Conservation (phyloP, 768 basidiomycete species). For the Amanita pseudoporphyria region DNA sequence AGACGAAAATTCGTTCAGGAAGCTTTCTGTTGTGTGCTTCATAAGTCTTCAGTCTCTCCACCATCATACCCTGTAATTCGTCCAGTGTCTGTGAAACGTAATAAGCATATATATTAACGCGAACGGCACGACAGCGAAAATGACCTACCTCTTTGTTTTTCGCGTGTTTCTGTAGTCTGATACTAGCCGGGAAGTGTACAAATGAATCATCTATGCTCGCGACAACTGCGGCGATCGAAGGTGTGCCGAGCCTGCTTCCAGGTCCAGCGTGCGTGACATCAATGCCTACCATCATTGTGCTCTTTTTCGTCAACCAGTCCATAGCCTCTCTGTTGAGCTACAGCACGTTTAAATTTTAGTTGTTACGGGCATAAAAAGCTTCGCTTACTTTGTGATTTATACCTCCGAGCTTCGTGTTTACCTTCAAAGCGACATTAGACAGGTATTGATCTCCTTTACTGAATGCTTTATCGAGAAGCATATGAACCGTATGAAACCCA, state of each 20-base stretch:
- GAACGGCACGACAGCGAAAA: constrained; percentile 7
- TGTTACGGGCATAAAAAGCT: not conserved
- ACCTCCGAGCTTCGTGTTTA: constrained; percentile 79
- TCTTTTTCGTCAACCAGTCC: constrained; percentile 53
- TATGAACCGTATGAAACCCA: constrained; percentile 71
- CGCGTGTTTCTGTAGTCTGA: constrained; percentile 49
- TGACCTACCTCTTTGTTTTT: constrained; percentile 31
- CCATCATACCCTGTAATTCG: constrained; percentile 55
- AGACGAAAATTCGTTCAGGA: constrained; percentile 63
- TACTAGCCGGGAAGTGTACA: constrained; percentile 69
- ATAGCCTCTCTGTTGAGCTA: constrained; percentile 46
- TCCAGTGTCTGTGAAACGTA: constrained; percentile 53
- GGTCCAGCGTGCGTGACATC: constrained; percentile 80
- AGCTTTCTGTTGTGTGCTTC: constrained; percentile 44
- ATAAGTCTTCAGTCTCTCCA: constrained; percentile 56
- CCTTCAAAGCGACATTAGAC: constrained; percentile 73
- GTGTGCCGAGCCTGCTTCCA: constrained; percentile 56
- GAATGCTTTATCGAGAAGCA: constrained; percentile 56
- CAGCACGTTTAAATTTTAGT: not conserved
- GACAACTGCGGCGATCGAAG: constrained; percentile 78
- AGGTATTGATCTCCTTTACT: constrained; percentile 62
- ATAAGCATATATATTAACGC: not conserved
- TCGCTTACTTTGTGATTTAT: constrained; percentile 51
- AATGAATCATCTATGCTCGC: constrained; percentile 63
- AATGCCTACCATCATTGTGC: constrained; percentile 80